A percentile compares a stretch with the other conserved stretches of the same genome.
These are phyloP conservation scores for Aspergillus glaucus DNA, from an alignment of 2,329 filamentous ascomycete species.

Conservation along the genomic window DNA sequence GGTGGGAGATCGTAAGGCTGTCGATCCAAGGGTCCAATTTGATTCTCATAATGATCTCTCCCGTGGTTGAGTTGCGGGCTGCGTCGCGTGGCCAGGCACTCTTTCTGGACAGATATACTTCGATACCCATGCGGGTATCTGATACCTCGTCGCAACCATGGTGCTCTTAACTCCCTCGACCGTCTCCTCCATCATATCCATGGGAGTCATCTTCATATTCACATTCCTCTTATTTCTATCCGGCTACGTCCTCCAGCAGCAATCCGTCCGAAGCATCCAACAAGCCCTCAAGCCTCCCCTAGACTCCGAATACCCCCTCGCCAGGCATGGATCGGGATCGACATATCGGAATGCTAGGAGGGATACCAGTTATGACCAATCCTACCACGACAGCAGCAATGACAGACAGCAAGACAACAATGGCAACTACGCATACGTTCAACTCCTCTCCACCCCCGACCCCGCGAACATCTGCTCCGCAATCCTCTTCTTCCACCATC, in stretches of 20 bases:
- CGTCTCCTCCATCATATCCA: constrained; percentile 39
- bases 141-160: constrained; percentile 23
- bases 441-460: constrained; percentile 37
- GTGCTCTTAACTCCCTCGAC: constrained; percentile 41
- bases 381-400: constrained; percentile 2
- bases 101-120: not conserved
- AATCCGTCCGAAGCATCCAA: constrained; percentile 72
- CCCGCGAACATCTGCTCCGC: constrained; percentile 41
- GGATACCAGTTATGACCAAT: constrained; percentile 8
- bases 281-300: constrained; percentile 52
- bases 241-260: constrained; percentile 81
- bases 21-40: not conserved
- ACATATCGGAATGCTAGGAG: constrained; percentile 17
- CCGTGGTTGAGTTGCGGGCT: not conserved
- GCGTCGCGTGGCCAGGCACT: not conserved
- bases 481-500: constrained; percentile 38
- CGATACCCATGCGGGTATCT: not conserved
- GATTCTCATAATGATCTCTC: not conserved
- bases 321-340: constrained; percentile 13
- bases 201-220: constrained; percentile 60
- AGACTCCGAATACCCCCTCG: constrained; percentile 6
- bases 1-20: not conserved
- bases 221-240: constrained; percentile 79
- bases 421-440: constrained; percentile 38
- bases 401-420: not conserved